Evolutionary conservation across 768 basidiomycete genomes (phyloP), one percentile per base, ranked within the genome.

Genomic region (Exsudoporus frostii): DNA sequence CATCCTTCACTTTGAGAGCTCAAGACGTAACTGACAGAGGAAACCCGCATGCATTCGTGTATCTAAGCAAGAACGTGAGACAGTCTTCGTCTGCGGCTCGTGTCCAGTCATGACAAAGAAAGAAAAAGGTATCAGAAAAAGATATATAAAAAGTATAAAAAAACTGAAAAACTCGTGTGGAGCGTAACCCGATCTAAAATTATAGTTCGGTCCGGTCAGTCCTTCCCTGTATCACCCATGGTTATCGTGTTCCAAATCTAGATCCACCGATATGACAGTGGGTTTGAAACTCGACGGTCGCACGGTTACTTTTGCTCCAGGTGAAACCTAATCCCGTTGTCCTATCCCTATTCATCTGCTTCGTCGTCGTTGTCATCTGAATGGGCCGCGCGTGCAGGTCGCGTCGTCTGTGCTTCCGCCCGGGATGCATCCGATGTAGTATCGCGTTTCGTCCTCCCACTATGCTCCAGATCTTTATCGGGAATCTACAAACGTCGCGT

Each of bases 231-330:
- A n/a, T n/a, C n/a, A n/a, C n/a, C n/a, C 25, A 25, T 25, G 25
- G 25, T 25, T 25, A 25, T 25, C 25, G 27, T 7, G 27, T 27
- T 27, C 27, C 27, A 27, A 27, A 27, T 27, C 27, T 6, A 6
- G 25, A 6, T 25, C 25, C 25, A 25, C 25, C 25, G 25, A 13
- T 84, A n/a, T n/a, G n/a, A n/a, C 77, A 5, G 68, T 65, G 24
- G 73, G 72, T 54, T 84, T 80, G 57, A 73, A 82, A 22, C 76
- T 77, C 6, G 83, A 82, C 43, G 81, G 62, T 47, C 80, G 69
- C 22, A 25, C 77, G 30, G 29, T 33, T 27, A 3, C 10, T 27
- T 6, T 7, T 29, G 25, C 8, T 24, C 13, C 13, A 30, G 25
- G 30, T 10, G 30, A n/a, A n/a, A n/a, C n/a, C n/a, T n/a, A n/a